Evolutionary conservation across 441 rosid genomes (phyloP).

Genomic region (Arabidopsis hybrid): DNA sequence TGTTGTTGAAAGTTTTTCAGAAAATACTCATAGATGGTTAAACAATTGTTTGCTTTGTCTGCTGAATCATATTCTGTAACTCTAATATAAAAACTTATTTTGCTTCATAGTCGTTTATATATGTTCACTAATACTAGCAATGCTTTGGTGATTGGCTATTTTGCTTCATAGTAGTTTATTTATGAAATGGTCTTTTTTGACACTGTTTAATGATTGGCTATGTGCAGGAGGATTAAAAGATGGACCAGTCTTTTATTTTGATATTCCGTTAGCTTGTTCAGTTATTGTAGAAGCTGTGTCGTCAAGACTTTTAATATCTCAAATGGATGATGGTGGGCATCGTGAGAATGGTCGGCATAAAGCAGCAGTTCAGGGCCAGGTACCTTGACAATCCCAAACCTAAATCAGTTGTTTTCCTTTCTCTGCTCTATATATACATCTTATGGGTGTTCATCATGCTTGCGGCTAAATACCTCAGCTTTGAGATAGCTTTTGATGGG

Average conservation of each 20-base stretch:
- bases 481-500: constrained; percentile 25
- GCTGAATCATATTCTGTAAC: too few relatives aligned
- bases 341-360: constrained; percentile 91
- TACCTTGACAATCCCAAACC: constrained; percentile 36
- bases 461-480: not conserved
- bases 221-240: constrained; percentile 28
- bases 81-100: too few relatives aligned
- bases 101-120: constrained; percentile 3
- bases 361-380: constrained; percentile 93
- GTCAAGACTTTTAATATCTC: constrained; percentile 22
- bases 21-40: too few relatives aligned
- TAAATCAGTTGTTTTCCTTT: not conserved
- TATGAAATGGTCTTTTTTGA: constrained; percentile 9
- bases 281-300: not conserved
- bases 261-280: constrained; percentile 19
- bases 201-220: constrained; percentile 12
- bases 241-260: constrained; percentile 33
- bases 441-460: constrained; percentile 1
- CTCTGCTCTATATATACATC: constrained; percentile 2
- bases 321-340: constrained; percentile 94
- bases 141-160: too few relatives aligned
- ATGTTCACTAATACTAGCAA: constrained; percentile 4
- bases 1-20: not conserved
- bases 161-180: too few relatives aligned
- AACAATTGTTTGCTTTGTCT: too few relatives aligned